Percentiles rank a stretch among this genome's conserved stretches.
phyloP scores from a whole-genome alignment of 148 eudicot species.

The Rhododendron ferrugineum region DNA sequence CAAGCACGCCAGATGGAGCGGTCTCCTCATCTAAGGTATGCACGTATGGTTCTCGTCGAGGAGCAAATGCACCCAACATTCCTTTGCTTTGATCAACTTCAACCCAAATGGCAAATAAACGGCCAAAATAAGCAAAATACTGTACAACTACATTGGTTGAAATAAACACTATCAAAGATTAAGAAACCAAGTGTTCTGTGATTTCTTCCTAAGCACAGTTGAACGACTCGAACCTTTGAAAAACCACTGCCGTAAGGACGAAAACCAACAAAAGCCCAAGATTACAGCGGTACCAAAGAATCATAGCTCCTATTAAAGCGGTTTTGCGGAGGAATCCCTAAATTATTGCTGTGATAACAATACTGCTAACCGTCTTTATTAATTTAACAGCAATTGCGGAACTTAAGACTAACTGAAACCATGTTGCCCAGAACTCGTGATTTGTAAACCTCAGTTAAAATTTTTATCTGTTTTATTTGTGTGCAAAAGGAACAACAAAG shows the following conservation, averaged over 20 bases:
- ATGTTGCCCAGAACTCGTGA: background rate
- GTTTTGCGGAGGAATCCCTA: background rate
- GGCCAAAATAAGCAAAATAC: background rate
- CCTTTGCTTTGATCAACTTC: conserved; percentile 56
- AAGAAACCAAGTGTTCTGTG: background rate
- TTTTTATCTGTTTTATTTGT: no score
- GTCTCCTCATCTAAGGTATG: conserved; percentile 54
- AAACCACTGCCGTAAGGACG: background rate
- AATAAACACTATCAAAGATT: background rate
- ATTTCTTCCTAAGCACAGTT: background rate
- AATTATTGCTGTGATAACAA: background rate
- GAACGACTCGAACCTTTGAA: background rate
- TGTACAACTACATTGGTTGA: background rate
- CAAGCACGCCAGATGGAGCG: conserved; percentile 62
- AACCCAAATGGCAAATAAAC: conserved; percentile 15
- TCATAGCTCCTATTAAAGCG: background rate
- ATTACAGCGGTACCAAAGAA: background rate
- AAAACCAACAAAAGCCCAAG: background rate
- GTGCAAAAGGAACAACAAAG: background rate
- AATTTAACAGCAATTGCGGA: background rate
- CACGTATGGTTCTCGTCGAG: conserved; percentile 46
- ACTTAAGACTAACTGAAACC: background rate
- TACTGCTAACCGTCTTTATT: background rate
- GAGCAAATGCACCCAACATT: conserved; percentile 71
- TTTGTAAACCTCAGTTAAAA: background rate